Conservation (phyloP, 2,329 filamentous ascomycete species). For the Cladosporium sp. region DNA sequence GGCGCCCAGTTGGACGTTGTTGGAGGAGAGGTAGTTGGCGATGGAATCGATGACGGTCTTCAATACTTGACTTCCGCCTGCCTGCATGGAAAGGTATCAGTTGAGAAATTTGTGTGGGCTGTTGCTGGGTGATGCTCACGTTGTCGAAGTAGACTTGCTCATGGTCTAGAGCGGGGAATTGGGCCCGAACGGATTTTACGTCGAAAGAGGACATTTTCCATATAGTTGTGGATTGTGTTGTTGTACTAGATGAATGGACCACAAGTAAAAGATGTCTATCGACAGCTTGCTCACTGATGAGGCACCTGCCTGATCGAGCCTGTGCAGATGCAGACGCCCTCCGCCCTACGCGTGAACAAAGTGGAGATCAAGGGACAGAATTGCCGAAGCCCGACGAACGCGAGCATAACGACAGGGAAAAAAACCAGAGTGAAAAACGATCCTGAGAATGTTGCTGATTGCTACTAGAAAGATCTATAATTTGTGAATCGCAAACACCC, state of each 20-base stretch:
- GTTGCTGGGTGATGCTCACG: slow-evolving; percentile 6
- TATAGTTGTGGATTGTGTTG: too few relatives aligned
- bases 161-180: slow-evolving; percentile 64
- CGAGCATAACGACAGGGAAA: not conserved
- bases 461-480: too few relatives aligned
- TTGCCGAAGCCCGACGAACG: not conserved
- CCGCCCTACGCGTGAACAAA: too few relatives aligned
- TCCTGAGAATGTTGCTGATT: too few relatives aligned
- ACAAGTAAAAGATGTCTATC: slow-evolving; percentile 1
- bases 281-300: not conserved
- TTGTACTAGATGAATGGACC: too few relatives aligned
- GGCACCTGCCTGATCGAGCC: slow-evolving; percentile 15
- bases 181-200: slow-evolving; percentile 50
- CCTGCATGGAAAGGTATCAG: slow-evolving; percentile 48
- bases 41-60: slow-evolving; percentile 63
- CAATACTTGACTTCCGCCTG: slow-evolving; percentile 67
- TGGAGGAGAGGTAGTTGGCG: slow-evolving; percentile 58
- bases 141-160: slow-evolving; percentile 73
- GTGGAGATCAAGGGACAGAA: not conserved
- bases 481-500: too few relatives aligned
- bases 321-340: too few relatives aligned
- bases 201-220: slow-evolving; percentile 44
- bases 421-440: too few relatives aligned
- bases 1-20: slow-evolving; percentile 72
- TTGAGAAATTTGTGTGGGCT: slow-evolving; percentile 58